phyloP scores from a whole-genome alignment of 805 yeast genomes.

The Wickerhamomyces silvicola region DNA sequence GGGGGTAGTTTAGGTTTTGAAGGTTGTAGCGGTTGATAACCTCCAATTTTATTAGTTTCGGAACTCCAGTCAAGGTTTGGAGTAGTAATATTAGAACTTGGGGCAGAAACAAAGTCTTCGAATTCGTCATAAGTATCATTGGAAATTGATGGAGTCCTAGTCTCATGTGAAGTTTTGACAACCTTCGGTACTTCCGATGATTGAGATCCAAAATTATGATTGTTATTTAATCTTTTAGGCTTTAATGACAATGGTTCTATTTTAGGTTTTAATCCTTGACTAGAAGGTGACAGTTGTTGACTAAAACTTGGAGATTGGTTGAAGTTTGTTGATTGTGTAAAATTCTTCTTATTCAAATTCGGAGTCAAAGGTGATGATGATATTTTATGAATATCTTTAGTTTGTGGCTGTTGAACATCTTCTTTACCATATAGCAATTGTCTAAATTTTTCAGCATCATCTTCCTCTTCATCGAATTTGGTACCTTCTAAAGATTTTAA shows the following conservation, averaged over 20 bases:
- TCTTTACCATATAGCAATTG: constrained; percentile 13
- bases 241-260: constrained; percentile 15
- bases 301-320: constrained; percentile 5
- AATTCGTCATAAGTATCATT: constrained; percentile 15
- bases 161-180: constrained; percentile 7
- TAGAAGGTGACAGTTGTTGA: constrained; percentile 1
- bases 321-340: constrained; percentile 4
- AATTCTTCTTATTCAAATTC: too few species aligned
- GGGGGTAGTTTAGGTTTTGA: too few species aligned
- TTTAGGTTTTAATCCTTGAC: constrained; percentile 7
- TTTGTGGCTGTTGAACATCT: constrained; percentile 17
- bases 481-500: constrained; percentile 21
- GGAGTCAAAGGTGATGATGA: too few species aligned
- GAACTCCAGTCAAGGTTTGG: constrained; percentile 19
- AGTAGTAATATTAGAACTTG: constrained; percentile 19
- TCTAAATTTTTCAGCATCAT: constrained; percentile 17
- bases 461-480: constrained; percentile 17
- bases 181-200: constrained; percentile 8
- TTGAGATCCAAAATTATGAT: constrained; percentile 12
- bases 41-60: constrained; percentile 11
- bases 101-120: constrained; percentile 28
- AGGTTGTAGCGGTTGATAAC: too few species aligned
- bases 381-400: not conserved
- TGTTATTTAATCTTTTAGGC: constrained; percentile 7
- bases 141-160: constrained; percentile 1